Conservation (phyloP, 805 yeast genomes). For the Candida stauntonica region DNA sequence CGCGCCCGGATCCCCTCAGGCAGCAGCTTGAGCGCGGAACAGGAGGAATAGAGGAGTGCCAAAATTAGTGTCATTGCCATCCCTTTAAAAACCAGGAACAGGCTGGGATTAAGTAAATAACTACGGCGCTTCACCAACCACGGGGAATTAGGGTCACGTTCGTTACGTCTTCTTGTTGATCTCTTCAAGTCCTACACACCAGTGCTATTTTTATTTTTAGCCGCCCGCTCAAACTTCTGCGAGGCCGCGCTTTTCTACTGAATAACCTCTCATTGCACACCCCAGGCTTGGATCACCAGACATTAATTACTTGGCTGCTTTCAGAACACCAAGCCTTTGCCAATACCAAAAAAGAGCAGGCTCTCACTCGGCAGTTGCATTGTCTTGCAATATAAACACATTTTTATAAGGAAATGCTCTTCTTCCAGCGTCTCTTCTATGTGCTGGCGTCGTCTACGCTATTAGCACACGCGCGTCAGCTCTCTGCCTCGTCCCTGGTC, state of each 20-base stretch:
- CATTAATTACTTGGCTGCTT: too few species aligned
- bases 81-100: too few species aligned
- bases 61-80: too few species aligned
- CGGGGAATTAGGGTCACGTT: background rate
- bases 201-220: background rate
- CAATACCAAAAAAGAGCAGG: background rate
- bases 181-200: background rate
- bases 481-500: conserved; percentile 72
- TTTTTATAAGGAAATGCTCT: too few species aligned
- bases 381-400: too few species aligned
- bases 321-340: too few species aligned
- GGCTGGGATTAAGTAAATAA: too few species aligned
- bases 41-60: too few species aligned
- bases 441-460: background rate
- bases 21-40: too few species aligned
- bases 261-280: background rate
- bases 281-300: too few species aligned
- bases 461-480: conserved; percentile 25
- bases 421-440: background rate
- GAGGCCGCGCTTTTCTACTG: background rate
- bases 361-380: too few species aligned
- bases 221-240: background rate
- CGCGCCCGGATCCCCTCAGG: too few species aligned
- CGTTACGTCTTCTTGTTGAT: background rate
- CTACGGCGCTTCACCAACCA: background rate